Base-by-base conservation (phyloP, 495 filamentous ascomycete species). In the Talaromyces trachyspermus region DNA sequence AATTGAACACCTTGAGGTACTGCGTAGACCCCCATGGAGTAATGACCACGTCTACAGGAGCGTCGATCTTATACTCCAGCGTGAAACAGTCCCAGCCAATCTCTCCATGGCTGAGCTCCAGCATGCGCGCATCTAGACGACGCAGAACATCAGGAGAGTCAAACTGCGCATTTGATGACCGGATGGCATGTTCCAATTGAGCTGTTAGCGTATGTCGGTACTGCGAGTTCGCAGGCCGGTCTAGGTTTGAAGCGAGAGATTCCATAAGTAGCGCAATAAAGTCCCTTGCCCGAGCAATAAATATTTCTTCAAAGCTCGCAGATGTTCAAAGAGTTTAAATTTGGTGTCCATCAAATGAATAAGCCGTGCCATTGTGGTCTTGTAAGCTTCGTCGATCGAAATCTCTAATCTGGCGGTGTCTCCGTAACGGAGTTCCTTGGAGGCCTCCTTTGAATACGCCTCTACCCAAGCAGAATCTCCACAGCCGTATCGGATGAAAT, bases 11-110 rank as follows among this genome's bases (percentile, higher is more conserved):
- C 57, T 96, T 96, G 50, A 99, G 83, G 62, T 99, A 99, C 59
- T 97, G 90, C 2, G 88, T 87, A 46, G 86, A 91, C 27, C 86
- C 89, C 79, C 87, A 95, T 1, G 90, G 86, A 1, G 91, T 96
- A 10, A 99, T 90, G 44, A 99, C 89, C 43, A 97, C 92, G 58
- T 99, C 94, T 19, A 97, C 88, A 0, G 94, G 94, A 7, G 92
- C 88, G 59, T 96, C 92, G 49, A 97, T 89, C 64, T 95, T 95
- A 69, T 99, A 99, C 61, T 99, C 94, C 23, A 99, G 77, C 1
- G 94, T 99, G 66, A 99, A 99, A 64, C 92, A 95, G 62, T 99
- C 94, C 94, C 94, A 99, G 49, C 94, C 94, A 41, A 95, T 96
- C 55, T 99, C 92, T 46, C 94, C 94, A 60, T 95, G 89, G 43